Base-by-base conservation (phyloP, 2,329 filamentous ascomycete genomes). In the Dactylellina sp. region DNA sequence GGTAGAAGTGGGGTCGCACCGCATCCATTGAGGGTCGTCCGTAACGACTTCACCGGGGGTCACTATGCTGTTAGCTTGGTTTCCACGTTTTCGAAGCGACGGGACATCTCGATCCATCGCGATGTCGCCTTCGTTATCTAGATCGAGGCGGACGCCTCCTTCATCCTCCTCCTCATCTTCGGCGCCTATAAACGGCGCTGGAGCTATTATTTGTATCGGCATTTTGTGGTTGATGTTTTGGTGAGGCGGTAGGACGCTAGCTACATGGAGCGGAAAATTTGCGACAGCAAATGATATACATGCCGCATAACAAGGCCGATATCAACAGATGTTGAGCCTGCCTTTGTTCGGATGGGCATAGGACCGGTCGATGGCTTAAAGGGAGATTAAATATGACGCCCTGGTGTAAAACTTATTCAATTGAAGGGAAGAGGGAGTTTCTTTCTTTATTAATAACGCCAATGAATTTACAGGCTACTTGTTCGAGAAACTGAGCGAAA, bases 21-120 rank as follows among this genome's bases (percentile, higher is more conserved):
- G 88, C 94, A 98, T 98, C 92, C 92, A 98, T 84, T 97, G 93
- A n/a, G 92, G 86, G 81, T 97, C 93, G 76, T 89, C 87, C 9
- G 94, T 97, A 78, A 98, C 91, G 74, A 90, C 83, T 80, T 96
- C 91, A 79, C 94, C 95, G 0, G 94, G 94, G 0, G 93, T 97
- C 77, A 97, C 89, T 77, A 97, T 90, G 16, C 61, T 44, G 46
- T 44, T 52, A 5, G 61, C 49, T 28, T 72, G 60, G 56, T 55
- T 32, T 35, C 68, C 61, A 1, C 9, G 25, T 37, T 57, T 49
- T 60, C 60, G 59, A 32, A 40, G 40, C 42, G 65, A 40, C 24
- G 53, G 39, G 11, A 39, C 47, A 46, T 52, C 61, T 18, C 46
- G n/a, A 7, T 66, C 61, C 70, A 74, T 74, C n/a, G 61, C 24